phyloP scores from a whole-genome alignment of 2,329 filamentous ascomycete species.

The Sclerotinia trifoliorum region DNA sequence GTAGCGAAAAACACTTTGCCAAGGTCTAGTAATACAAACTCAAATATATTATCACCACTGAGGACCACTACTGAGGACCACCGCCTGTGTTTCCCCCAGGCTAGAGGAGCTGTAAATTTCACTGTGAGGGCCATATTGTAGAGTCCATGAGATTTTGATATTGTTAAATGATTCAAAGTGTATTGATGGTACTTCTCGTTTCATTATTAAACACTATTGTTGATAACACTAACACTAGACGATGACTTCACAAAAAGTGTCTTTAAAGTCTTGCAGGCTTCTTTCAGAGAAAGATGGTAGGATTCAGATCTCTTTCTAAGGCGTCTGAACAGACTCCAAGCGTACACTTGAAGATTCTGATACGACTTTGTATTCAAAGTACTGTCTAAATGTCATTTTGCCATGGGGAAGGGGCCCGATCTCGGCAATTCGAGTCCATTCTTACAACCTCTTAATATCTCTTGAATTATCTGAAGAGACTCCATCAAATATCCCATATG shows the following conservation, averaged over 20 bases:
- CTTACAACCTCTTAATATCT: not conserved
- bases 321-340: not conserved
- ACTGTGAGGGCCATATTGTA: not conserved
- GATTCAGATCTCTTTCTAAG: not conserved
- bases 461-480: not conserved
- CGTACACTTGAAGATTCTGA: not conserved
- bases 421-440: not conserved
- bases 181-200: not conserved
- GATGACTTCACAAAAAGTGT: not conserved
- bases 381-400: not conserved
- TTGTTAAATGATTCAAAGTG: not conserved
- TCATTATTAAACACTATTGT: not conserved
- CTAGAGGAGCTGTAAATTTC: not conserved
- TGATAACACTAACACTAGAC: not conserved
- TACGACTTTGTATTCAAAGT: not conserved
- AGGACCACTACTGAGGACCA: not conserved
- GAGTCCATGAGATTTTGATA: not conserved
- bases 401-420: not conserved
- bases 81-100: not conserved
- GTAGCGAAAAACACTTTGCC: not conserved
- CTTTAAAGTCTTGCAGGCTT: not conserved
- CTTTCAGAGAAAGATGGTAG: not conserved
- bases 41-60: not conserved
- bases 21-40: not conserved
- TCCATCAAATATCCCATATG: not conserved